Percentiles rank a stretch among this genome's conserved stretches.
These are phyloP conservation scores for Zygosaccharomyces siamensis DNA, from an alignment of 805 yeast species.

Conservation along the genomic window DNA sequence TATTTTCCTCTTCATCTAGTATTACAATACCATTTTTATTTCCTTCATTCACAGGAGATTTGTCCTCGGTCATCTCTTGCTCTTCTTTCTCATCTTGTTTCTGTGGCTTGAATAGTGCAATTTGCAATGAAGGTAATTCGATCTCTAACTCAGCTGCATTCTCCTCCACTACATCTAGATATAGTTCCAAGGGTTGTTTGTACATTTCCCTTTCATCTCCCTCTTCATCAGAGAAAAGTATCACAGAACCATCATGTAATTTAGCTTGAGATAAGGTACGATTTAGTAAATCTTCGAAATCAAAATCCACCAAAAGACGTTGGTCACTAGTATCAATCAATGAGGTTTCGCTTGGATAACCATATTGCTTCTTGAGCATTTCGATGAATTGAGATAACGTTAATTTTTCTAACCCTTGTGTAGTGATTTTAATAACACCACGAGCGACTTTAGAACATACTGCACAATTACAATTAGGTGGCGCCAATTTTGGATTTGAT, in stretches of 20 bases:
- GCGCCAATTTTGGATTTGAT: conserved; percentile 54
- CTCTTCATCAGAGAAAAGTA: conserved; percentile 76
- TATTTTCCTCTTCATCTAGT: conserved; percentile 13
- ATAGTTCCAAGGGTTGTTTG: conserved; percentile 59
- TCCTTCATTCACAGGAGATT: conserved; percentile 14
- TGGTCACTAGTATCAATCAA: conserved; percentile 36
- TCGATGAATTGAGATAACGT: conserved; percentile 53
- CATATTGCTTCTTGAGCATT: conserved; percentile 44
- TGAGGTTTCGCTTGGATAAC: conserved; percentile 41
- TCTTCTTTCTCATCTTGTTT: conserved; percentile 25
- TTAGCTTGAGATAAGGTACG: conserved; percentile 49
- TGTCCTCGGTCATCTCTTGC: conserved; percentile 8
- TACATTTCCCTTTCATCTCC: conserved; percentile 39
- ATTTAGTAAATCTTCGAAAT: conserved; percentile 73
- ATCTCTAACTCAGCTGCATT: conserved; percentile 13
- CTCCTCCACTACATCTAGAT: conserved; percentile 35
- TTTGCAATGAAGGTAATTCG: conserved; percentile 33
- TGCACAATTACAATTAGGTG: conserved; percentile 68
- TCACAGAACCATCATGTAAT: conserved; percentile 52
- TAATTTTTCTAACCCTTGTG: conserved; percentile 20
- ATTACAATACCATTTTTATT: conserved; percentile 14
- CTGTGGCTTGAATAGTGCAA: conserved; percentile 23
- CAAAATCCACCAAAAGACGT: conserved; percentile 72
- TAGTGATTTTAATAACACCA: conserved; percentile 42
- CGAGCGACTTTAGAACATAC: conserved; percentile 53